Evolutionary conservation across 2,329 filamentous ascomycete genomes (phyloP), one percentile per base, ranked within the genome.

Genomic region (Alternaria novae-zelandiae): DNA sequence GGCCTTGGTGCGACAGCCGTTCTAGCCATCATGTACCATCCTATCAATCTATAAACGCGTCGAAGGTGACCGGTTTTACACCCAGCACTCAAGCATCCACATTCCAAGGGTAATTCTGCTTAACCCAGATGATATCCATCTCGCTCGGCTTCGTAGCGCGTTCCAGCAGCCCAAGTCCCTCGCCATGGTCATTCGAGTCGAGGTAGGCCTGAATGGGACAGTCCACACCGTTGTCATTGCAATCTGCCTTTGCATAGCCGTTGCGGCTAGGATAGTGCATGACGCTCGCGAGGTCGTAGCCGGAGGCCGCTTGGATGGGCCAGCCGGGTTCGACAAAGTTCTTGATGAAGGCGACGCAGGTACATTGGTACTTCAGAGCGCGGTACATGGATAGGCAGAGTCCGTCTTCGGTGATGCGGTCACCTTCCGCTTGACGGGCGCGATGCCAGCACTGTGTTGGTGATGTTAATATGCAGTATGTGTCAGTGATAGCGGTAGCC

Each of bases 161-260:
- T 25, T 55, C 36, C 41, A 55, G 5, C 1, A 46, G 6, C 5
- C 11, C 7, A 44, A 13, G 44, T 0, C 53, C 41, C 32, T 44
- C 11, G 3, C 41, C 53, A 30, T 55, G 41, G 9, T 55, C 13
- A 2, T 55, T 55, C 25, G 17, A 45, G 5, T 55, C 25, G 7
- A 55, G 9, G 15, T 26, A 55, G 2, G 10, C 32, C 36, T 55
- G 23, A 1, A 55, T 7, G 6, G 36, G 32, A 28, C 53, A 55
- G 36, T 55, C 23, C 5, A 44, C 32, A 6, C 53, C n/a, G 20
- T 26, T 21, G 3, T 55, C 41, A 7, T 55, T 55, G 25, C 25
- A 55, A n/a, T 15, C 41, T 45, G 32, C n/a, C 53, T 55, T 55
- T 25, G 53, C 41, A 26, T 55, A 55, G 15, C 53, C 53, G 25